Evolutionary conservation across 192 early-diverging fungal species (phyloP), one percentile per base, ranked within the genome.

Genomic region (Entophlyctis luteolus): DNA sequence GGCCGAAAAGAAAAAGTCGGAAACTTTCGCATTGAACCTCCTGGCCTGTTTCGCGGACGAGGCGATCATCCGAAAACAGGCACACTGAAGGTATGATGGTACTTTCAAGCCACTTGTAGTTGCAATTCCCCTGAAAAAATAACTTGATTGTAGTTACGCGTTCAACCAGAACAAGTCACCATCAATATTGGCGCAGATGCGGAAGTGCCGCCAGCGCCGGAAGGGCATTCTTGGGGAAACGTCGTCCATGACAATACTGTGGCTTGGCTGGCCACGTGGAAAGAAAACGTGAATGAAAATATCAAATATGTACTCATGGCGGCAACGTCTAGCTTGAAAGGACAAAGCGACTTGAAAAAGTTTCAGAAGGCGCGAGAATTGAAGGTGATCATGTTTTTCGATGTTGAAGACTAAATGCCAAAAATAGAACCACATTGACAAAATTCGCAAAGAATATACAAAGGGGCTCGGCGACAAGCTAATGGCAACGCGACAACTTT

Each of bases 231-330:
- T 28, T 98, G 96, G 96, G 89, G 81, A 35, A 73, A 79, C 14
- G 86, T 98, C 48, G 81, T 88, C 12, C 91, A 97, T 65, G 94
- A 98, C 65, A 88, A 91, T 70, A 91, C 84, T 1, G 94, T 94
- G 37, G 94, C 91, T 18, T 98, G 96, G 96, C 78, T 98, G 36
- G 96, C 96, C 1, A 95, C 83, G 35, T 98, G 96, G 96, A 97
- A 94, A 71, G 96, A 98, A 67, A 98, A 98, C 75, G 91, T 98
- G 54, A 97, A 98, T 75, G 87, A 86, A 27, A 84, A 80, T 58
- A 88, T 82, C 67, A 98, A 98, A 72, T 98, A 98, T 74, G 91
- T 98, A 27, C 94, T 94, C 66, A 82, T 98, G 71, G 94, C 92
- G 2, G 94, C 95, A 2, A 89, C 81, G 31, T 93, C 91, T 62